Base-by-base conservation (phyloP, 164 flowering plant species). In the Buxus sempervirens region DNA sequence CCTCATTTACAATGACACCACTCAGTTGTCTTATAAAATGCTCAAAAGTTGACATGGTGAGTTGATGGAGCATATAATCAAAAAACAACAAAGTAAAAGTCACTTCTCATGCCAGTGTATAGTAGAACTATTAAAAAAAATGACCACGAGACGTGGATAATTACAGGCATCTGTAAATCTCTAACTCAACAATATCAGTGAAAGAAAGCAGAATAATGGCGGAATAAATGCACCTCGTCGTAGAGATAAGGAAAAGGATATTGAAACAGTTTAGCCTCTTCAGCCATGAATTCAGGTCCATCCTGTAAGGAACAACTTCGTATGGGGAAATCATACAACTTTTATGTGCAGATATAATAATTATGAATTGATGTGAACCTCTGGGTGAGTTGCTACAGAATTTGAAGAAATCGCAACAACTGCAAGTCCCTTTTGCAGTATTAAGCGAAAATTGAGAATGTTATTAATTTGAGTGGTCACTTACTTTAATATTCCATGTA, bases 351-450 rank as follows among this genome's bases (percentile, higher is more conserved):
- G 62, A 56, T 67, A 22, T 70, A 65, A 67, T 59, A 76, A 62
- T 26, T 48, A 68, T 41, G 70, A 63, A 60, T 69, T 53, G 32
- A 67, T 41, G 32, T 36, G 67, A 80, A 93, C 98, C 98, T 87
- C 93, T 25, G 96, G 98, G 69, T 91, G 93, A 51, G 95, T 90
- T 32, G 55, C 73, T 8, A 73, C 81, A 69, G 93, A 94, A 78
- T 94, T 94, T 59, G 98, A 89, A 72, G 98, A 94, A 81, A 94
- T 94, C 22, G 96, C 96, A 65, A 88, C 82, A 54, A 85, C 96
- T 19, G 90, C 93, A 67, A 95, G 95, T 73, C 95, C 96, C 77
- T 91, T 94, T 95, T 94, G 91, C 77, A 77, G 60, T 55, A 83
- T 32, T 36, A 68, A 4, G 24, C 9, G 20, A 55, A 6, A 66